Percentiles rank a stretch among this genome's conserved stretches.
Conservation (phyloP, 306 rosid genomes). For the Elaeagnus macrophylla region DNA sequence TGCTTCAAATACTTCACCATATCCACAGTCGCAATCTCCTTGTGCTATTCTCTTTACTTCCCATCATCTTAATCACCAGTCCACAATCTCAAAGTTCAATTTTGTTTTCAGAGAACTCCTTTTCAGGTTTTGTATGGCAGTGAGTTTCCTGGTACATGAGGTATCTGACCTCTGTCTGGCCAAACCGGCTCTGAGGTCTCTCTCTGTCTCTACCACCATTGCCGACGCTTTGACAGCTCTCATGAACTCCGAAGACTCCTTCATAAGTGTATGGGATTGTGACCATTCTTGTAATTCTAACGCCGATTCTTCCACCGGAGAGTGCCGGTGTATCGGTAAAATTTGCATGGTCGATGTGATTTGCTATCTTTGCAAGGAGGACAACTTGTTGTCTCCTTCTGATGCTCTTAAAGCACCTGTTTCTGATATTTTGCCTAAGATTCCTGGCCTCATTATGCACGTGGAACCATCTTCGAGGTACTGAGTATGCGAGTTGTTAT, state of each 20-base stretch:
- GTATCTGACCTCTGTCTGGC: slow-evolving; percentile 97
- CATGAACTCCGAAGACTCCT: slow-evolving; percentile 51
- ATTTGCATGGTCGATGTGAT: slow-evolving; percentile 79
- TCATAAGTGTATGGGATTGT: slow-evolving; percentile 75
- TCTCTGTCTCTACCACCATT: slow-evolving; percentile 51
- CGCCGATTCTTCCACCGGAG: slow-evolving; percentile 1
- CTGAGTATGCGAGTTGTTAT: not conserved
- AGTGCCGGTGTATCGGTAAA: slow-evolving; percentile 62
- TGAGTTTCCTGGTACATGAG: slow-evolving; percentile 61
- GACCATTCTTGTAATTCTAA: slow-evolving; percentile 12
- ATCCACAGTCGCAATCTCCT: too few relatives aligned
- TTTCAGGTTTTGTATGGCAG: slow-evolving; percentile 71
- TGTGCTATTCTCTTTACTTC: too few relatives aligned
- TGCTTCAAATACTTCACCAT: too few relatives aligned
- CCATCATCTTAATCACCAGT: too few relatives aligned
- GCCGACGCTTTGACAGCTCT: slow-evolving; percentile 66
- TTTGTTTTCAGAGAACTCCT: too few relatives aligned
- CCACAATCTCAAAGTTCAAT: too few relatives aligned
- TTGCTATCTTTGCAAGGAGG: slow-evolving; percentile 51
- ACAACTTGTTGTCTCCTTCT: slow-evolving; percentile 52
- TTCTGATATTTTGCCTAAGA: slow-evolving; percentile 35
- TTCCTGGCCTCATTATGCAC: slow-evolving; percentile 43
- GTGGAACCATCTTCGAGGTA: slow-evolving; percentile 78
- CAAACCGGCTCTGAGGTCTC: slow-evolving; percentile 81
- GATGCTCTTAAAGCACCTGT: slow-evolving; percentile 55